Conservation (phyloP, 495 filamentous ascomycete genomes). For the Aspergillus bridgeri region DNA sequence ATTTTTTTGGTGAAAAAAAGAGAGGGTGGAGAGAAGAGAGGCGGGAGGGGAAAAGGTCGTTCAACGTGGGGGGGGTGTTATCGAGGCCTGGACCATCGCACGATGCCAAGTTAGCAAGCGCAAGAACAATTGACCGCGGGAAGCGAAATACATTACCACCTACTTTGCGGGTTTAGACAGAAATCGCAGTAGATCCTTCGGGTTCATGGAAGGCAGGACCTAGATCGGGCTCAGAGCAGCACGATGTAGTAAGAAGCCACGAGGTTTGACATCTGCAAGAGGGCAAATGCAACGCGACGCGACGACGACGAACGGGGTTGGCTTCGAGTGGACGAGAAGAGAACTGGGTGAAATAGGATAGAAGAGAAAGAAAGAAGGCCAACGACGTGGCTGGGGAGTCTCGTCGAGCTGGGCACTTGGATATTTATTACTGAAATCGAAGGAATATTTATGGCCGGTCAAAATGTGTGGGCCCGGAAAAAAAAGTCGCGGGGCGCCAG, state of each 20-base stretch:
- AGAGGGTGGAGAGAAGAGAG: constrained; percentile 14
- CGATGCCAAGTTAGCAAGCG: constrained; percentile 1
- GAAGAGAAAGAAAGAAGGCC: neutral
- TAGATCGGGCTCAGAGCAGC: constrained; percentile 35
- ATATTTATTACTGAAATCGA: constrained; percentile 1
- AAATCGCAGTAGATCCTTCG: constrained; percentile 87
- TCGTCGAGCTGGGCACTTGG: neutral
- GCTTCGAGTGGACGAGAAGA: neutral
- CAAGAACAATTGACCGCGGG: neutral
- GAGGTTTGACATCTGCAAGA: constrained; percentile 37
- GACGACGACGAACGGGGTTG: neutral
- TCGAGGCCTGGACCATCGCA: constrained; percentile 65
- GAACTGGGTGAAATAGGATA: neutral
- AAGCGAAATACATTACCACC: constrained; percentile 24
- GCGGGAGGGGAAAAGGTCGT: constrained; percentile 15
- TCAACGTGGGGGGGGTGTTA: constrained; percentile 60
- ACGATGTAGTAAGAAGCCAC: constrained; percentile 37
- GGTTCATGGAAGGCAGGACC: constrained; percentile 73
- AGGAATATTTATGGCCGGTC: constrained; percentile 10
- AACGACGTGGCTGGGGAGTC: constrained; percentile 6
- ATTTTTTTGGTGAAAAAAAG: constrained; percentile 22
- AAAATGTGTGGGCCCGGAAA: constrained; percentile 18
- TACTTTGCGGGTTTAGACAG: constrained; percentile 96
- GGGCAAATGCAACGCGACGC: neutral
- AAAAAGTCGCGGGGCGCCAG: constrained; percentile 15